A percentile compares a stretch with the other conserved stretches of the same genome.
phyloP scores from a whole-genome alignment of 2,329 filamentous ascomycete species.

The Venturia effusa region DNA sequence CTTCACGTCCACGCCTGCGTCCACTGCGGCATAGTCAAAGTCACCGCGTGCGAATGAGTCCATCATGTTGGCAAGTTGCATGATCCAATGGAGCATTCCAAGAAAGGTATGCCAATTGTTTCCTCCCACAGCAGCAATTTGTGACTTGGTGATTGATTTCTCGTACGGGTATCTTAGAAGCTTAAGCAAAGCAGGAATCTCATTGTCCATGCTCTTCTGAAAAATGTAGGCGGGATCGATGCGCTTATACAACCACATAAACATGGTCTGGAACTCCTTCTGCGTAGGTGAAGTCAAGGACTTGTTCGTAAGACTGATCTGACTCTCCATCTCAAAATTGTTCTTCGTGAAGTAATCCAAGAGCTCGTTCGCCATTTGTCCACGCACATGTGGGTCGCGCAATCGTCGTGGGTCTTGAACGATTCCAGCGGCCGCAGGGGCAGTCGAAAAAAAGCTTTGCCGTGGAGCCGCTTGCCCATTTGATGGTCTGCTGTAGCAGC shows the following conservation, averaged over 20 bases:
- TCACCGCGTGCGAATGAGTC: slow-evolving; percentile 67
- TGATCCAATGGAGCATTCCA: slow-evolving; percentile 95
- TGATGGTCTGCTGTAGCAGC: slow-evolving; percentile 49
- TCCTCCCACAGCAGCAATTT: slow-evolving; percentile 86
- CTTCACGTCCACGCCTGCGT: slow-evolving; percentile 76
- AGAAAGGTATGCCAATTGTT: slow-evolving; percentile 97
- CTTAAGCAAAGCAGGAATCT: slow-evolving; percentile 85
- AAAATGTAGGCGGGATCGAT: slow-evolving; percentile 93
- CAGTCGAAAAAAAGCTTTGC: slow-evolving; percentile 91
- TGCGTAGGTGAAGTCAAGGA: slow-evolving; percentile 90
- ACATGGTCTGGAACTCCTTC: slow-evolving; percentile 97
- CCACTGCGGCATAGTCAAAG: slow-evolving; percentile 84
- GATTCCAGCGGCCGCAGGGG: slow-evolving; percentile 68
- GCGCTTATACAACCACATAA: slow-evolving; percentile 93
- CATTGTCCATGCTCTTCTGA: slow-evolving; percentile 87
- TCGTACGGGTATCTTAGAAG: slow-evolving; percentile 93
- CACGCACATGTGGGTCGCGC: slow-evolving; percentile 68
- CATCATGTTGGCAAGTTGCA: slow-evolving; percentile 92
- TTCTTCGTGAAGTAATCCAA: slow-evolving; percentile 85
- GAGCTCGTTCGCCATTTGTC: slow-evolving; percentile 76
- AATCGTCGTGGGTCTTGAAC: slow-evolving; percentile 80
- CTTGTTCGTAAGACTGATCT: slow-evolving; percentile 82
- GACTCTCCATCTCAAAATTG: slow-evolving; percentile 98
- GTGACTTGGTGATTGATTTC: slow-evolving; percentile 90
- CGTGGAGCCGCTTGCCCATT: slow-evolving; percentile 49